These are phyloP conservation scores for Scytalidium lignicola DNA, from an alignment of 2,329 filamentous ascomycete species.

Conservation along the genomic window DNA sequence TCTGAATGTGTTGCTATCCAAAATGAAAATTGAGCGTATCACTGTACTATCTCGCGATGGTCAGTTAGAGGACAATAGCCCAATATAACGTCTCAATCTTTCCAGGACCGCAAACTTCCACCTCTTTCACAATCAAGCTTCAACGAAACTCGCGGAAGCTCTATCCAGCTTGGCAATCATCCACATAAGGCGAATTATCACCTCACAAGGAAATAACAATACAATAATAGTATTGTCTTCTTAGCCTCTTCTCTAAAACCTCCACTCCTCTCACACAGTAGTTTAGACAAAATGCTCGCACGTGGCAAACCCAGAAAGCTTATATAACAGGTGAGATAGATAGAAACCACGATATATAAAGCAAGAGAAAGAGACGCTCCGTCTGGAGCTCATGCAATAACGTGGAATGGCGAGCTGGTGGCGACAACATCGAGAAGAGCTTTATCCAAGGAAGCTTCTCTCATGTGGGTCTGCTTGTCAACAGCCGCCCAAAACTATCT, in stretches of 20 bases:
- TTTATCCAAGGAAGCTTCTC: background rate
- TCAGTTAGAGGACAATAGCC: no score
- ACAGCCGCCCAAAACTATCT: no score
- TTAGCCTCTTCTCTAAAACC: background rate
- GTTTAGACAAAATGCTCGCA: background rate
- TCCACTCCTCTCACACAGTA: background rate
- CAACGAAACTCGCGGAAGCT: no score
- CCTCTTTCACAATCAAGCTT: no score
- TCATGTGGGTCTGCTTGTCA: background rate
- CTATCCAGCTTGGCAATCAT: no score
- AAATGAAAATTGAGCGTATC: no score
- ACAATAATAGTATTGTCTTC: background rate
- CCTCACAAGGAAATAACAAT: no score
- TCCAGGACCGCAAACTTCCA: no score
- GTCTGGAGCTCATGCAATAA: slow-evolving; percentile 16
- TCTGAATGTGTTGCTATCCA: no score
- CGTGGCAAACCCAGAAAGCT: background rate
- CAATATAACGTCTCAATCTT: no score
- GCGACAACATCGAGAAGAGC: background rate
- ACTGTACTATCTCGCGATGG: no score
- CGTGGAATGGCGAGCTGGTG: background rate
- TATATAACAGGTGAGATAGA: background rate
- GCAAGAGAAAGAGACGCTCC: slow-evolving; percentile 18
- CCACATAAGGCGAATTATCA: no score
- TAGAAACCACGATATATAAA: slow-evolving; percentile 17